Base-by-base conservation (phyloP, 768 basidiomycete species). In the Podaxis sp. region DNA sequence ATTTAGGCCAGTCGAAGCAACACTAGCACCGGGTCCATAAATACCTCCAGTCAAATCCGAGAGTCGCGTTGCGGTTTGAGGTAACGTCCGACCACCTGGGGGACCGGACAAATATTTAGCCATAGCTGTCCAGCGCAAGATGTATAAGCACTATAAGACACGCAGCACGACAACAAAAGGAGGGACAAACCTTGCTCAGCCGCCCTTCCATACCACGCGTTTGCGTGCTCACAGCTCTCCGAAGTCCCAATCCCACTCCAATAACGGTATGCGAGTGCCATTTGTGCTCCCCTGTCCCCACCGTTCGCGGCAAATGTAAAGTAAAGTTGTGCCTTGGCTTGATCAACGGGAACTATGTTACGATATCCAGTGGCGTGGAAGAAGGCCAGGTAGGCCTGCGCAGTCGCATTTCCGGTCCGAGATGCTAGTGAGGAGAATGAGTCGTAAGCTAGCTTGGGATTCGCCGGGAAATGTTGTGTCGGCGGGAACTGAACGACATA, bases 171-270 rank as follows among this genome's bases (percentile, higher is more conserved):
- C 8, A 8, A 46, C 33, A n/a, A 51, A 22, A 53, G 49, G 13
- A 30, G 2, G 38, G 24, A 66, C 74, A 64, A 66, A 92, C 95
- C 85, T 76, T 93, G 85, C 65, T 95, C 92, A 15, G 96, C 92
- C 0, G 95, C 94, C 46, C 79, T 81, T 70, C 95, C 91, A 72
- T 99, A 99, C 90, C 93, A 98, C 28, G 85, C 83, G 59, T 94
- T 77, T 13, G 97, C 93, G 11, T 84, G 79, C 68, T 87, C 81
- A 74, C 97, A 99, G 68, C 88, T 87, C 72, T 98, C 95, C 57
- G 86, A 77, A 0, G 94, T 89, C 11, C 96, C 93, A 62, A 99
- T 97, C 1, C 97, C 97, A 42, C 92, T 89, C 96, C 95, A 99
- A 70, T 96, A 89, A 28, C 95, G 86, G 74, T 96, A 99, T 0